Percentiles rank a stretch among this genome's conserved stretches.
These are phyloP conservation scores for Puccinia triticina DNA, from an alignment of 1,284 basidiomycete species.

Conservation along the genomic window DNA sequence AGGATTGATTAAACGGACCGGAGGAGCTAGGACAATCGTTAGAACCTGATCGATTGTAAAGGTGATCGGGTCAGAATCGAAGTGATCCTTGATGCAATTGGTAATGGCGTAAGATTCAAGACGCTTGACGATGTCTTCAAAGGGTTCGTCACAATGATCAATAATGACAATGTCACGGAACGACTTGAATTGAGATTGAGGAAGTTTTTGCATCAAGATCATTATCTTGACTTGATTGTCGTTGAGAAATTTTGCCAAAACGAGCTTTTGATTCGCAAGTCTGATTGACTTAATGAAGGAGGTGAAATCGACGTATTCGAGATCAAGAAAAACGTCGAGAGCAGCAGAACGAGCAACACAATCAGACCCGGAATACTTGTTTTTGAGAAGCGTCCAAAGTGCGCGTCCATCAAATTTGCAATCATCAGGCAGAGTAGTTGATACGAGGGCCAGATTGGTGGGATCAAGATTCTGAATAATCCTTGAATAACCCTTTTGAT, in stretches of 20 bases:
- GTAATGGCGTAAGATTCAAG: background rate
- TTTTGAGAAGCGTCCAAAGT: background rate
- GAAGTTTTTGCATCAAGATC: background rate
- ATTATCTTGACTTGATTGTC: constrained; percentile 2
- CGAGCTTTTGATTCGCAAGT: constrained; percentile 5
- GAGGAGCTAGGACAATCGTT: no score
- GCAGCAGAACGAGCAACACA: background rate
- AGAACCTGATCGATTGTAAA: no score
- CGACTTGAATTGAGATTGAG: background rate
- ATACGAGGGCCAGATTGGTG: no score
- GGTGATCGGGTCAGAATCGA: no score
- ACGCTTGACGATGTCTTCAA: background rate
- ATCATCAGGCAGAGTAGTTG: background rate
- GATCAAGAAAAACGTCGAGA: constrained; percentile 8
- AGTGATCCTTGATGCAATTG: background rate
- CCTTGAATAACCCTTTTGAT: no score
- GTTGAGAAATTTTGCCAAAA: background rate
- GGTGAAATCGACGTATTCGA: background rate
- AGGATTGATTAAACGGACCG: no score
- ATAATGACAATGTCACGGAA: background rate
- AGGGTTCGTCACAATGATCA: background rate
- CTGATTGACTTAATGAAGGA: background rate
- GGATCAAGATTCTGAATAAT: no score
- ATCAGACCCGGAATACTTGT: background rate
- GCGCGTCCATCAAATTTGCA: background rate